Conservation (phyloP, 768 basidiomycete species). For the Melanogaster broomeanus region DNA sequence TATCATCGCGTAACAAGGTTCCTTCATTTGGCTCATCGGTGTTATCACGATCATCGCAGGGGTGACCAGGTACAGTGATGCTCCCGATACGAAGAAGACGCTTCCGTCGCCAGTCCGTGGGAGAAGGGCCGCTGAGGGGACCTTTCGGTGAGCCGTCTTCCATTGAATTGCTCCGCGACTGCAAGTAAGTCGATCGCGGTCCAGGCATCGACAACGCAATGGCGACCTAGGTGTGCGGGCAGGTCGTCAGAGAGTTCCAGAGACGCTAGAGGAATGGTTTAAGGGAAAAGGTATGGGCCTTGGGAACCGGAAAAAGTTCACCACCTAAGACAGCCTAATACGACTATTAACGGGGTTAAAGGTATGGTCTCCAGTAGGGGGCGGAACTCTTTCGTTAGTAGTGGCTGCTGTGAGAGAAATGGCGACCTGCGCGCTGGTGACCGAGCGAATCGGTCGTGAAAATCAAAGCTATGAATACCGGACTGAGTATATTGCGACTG, state of each 20-base stretch:
- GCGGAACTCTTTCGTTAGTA: too few relatives aligned
- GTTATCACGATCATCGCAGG: neutral
- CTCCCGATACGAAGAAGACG: conserved; percentile 58
- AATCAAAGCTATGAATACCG: neutral
- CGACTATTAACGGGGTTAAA: too few relatives aligned
- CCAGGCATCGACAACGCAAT: conserved; percentile 17
- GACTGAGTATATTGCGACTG: too few relatives aligned
- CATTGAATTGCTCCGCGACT: conserved; percentile 14
- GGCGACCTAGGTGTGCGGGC: neutral
- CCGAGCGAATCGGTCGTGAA: neutral
- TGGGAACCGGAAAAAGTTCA: too few relatives aligned
- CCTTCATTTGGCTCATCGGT: conserved; percentile 31
- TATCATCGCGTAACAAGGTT: conserved; percentile 34
- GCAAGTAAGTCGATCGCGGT: conserved; percentile 20
- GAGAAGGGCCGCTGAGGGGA: conserved; percentile 50
- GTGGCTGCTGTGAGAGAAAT: too few relatives aligned
- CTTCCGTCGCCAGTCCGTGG: conserved; percentile 61
- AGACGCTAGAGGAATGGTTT: too few relatives aligned
- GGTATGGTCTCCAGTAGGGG: too few relatives aligned
- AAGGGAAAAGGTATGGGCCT: too few relatives aligned
- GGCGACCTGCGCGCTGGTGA: too few relatives aligned
- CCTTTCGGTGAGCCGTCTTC: conserved; percentile 27
- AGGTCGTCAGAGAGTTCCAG: neutral
- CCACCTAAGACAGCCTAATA: too few relatives aligned
- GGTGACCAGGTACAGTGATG: neutral